phyloP scores from a whole-genome alignment of 2,329 filamentous ascomycete genomes.

The Furcasterigmium sp. region DNA sequence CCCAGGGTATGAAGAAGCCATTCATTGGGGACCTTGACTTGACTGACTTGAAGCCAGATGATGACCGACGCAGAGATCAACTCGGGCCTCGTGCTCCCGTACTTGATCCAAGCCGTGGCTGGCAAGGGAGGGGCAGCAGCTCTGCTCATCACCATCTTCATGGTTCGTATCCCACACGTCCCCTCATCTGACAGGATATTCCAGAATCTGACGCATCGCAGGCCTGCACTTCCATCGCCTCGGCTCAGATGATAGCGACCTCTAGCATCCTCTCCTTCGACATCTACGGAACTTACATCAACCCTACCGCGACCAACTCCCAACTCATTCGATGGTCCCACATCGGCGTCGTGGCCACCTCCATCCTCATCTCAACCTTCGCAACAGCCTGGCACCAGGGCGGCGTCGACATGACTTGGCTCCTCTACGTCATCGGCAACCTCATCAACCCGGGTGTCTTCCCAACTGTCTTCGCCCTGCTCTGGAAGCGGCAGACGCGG shows the following conservation, averaged over 20 bases:
- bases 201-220: no score
- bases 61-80: constrained; percentile 67
- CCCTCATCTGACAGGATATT: no score
- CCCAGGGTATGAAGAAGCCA: no score
- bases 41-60: no score
- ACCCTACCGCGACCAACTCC: constrained; percentile 69
- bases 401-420: constrained; percentile 80
- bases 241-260: constrained; percentile 75
- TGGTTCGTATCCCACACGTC: no score
- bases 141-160: constrained; percentile 72
- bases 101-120: constrained; percentile 71
- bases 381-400: constrained; percentile 69
- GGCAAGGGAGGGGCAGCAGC: constrained; percentile 70
- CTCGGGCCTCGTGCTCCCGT: constrained; percentile 71
- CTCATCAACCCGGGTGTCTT: constrained; percentile 84
- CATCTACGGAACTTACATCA: constrained; percentile 81
- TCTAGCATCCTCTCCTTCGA: constrained; percentile 85
- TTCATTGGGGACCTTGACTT: no score
- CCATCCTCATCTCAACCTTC: constrained; percentile 71
- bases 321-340: constrained; percentile 78
- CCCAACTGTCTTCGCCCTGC: constrained; percentile 72
- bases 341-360: constrained; percentile 63
- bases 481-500: constrained; percentile 76
- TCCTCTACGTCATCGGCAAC: constrained; percentile 87
- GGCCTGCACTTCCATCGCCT: constrained; percentile 73